Conservation (phyloP, 2,329 filamentous ascomycete genomes). For the Stachybotrys elegans region DNA sequence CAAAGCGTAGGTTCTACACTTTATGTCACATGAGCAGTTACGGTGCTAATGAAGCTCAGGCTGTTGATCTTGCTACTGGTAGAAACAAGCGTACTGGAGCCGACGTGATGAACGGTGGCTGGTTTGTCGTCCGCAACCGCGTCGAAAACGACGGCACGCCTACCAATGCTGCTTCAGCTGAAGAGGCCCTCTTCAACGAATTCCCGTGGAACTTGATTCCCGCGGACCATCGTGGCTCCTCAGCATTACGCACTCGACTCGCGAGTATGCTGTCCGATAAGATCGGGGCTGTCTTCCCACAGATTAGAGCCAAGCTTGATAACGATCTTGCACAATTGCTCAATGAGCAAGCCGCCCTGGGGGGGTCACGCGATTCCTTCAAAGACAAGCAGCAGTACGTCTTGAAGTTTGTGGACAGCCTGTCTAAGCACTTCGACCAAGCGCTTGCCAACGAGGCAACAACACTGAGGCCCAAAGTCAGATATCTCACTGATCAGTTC, state of each 20-base stretch:
- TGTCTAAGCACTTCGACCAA: slow-evolving; percentile 10
- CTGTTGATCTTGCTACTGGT: background rate
- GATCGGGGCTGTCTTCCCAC: slow-evolving; percentile 27
- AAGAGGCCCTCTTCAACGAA: slow-evolving; percentile 20
- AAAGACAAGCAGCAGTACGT: slow-evolving; percentile 20
- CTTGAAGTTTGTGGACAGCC: slow-evolving; percentile 14
- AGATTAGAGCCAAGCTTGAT: slow-evolving; percentile 17
- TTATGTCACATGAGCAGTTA: no score
- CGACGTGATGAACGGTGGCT: slow-evolving; percentile 15
- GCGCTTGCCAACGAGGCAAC: slow-evolving; percentile 20
- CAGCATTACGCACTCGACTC: slow-evolving; percentile 22
- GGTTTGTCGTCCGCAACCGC: slow-evolving; percentile 32
- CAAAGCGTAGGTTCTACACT: no score
- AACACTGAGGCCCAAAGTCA: no score
- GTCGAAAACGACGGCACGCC: slow-evolving; percentile 15
- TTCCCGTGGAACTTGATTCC: slow-evolving; percentile 22
- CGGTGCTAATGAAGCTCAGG: slow-evolving; percentile 8
- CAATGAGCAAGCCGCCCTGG: slow-evolving; percentile 12
- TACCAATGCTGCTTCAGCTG: slow-evolving; percentile 19
- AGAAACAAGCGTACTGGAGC: background rate
- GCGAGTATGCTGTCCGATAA: slow-evolving; percentile 25
- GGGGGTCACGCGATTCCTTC: slow-evolving; percentile 17
- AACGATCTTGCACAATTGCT: slow-evolving; percentile 12
- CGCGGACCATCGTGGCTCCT: slow-evolving; percentile 18
- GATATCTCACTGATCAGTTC: no score